Conservation (phyloP, 345 rosid genomes). For the Eucalyptus regnans region DNA sequence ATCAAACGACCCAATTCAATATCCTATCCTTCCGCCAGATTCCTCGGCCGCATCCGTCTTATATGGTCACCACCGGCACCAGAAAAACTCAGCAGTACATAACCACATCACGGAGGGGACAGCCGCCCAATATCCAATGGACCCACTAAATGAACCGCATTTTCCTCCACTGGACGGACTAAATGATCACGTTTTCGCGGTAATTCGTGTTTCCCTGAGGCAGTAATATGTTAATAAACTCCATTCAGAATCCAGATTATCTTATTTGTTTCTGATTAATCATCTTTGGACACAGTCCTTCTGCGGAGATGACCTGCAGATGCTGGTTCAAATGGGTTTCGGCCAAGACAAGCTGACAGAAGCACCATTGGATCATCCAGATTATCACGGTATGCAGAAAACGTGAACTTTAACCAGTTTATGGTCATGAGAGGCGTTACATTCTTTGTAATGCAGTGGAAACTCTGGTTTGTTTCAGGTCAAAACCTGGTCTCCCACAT, state of each 20-base stretch:
- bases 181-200: slow-evolving; percentile 30
- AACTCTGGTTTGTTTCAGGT: background rate
- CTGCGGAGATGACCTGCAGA: slow-evolving; percentile 60
- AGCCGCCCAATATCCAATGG: slow-evolving; percentile 16
- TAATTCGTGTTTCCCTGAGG: background rate
- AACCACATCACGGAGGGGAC: slow-evolving; percentile 16
- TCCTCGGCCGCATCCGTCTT: slow-evolving; percentile 39
- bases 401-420: background rate
- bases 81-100: slow-evolving; percentile 19
- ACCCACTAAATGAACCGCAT: slow-evolving; percentile 24
- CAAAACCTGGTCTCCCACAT: slow-evolving; percentile 34
- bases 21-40: slow-evolving; percentile 36
- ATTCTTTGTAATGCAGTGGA: slow-evolving; percentile 4
- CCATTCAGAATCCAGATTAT: background rate
- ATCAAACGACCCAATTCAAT: slow-evolving; percentile 31
- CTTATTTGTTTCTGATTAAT: background rate
- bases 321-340: slow-evolving; percentile 71
- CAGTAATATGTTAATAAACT: background rate
- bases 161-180: slow-evolving; percentile 29
- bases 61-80: slow-evolving; percentile 9
- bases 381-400: background rate
- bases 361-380: background rate
- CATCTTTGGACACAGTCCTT: slow-evolving; percentile 9
- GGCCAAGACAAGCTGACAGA: slow-evolving; percentile 20
- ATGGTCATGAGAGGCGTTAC: slow-evolving; percentile 10